Base-by-base conservation (phyloP, 1,284 basidiomycete species). In the Trichosporon asahii region DNA sequence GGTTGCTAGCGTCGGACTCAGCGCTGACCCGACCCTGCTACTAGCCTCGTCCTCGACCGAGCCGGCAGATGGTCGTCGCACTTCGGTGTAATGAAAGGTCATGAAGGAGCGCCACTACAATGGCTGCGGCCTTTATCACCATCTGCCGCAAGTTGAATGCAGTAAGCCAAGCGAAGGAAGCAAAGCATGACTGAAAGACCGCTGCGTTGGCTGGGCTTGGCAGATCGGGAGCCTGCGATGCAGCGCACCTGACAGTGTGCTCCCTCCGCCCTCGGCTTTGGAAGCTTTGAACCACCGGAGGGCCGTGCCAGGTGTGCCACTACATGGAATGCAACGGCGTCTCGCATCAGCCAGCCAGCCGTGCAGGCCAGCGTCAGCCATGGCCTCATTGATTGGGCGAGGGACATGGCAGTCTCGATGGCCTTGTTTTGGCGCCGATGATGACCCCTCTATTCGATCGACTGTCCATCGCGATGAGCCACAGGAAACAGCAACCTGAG, bases 311-410 rank as follows among this genome's bases (percentile, higher is more conserved):
- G 14, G 40, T 15, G 37, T 40, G 8, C 11, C 37, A 9, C 14
- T 4, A 15, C 11, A n/a, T 53, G 46, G 46, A 53, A 53, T 53
- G 46, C 46, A 53, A 9, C 11, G 21, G n/a, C 23, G 46, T 53
- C 46, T 53, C 46, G n/a, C 46, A 53, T 53, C 46, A 53, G 46
- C 46, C 46, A 53, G 46, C 46, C 40, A n/a, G n/a, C n/a, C n/a
- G n/a, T 44, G 15, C 40, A n/a, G 3, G 37, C n/a, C n/a, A n/a
- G n/a, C n/a, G n/a, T n/a, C n/a, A 53, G 46, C 46, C 46, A 53
- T 53, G 46, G 46, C 46, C 8, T 2, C 46, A 53, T 23, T 53
- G 46, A 53, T 53, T 53, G 46, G 46, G 1, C 21, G 21, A 53
- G 40, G 40, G 40, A 44, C 40, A 44, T 44, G 40, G 7, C 18